phyloP scores from a whole-genome alignment of 495 filamentous ascomycete species.

The Xylaria palmicola region DNA sequence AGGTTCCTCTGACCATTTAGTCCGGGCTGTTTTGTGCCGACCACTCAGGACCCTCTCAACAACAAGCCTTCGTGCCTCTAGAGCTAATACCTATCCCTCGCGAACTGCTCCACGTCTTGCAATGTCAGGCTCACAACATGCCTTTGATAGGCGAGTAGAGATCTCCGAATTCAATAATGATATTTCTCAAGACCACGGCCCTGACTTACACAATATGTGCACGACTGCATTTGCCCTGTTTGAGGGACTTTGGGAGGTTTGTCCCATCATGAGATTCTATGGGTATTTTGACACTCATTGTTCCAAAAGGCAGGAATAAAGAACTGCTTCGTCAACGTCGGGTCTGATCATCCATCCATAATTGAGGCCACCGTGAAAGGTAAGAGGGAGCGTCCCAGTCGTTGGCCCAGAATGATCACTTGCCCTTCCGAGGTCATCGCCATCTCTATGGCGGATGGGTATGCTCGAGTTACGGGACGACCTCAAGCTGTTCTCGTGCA shows the following conservation, averaged over 20 bases:
- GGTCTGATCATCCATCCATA: slow-evolving; percentile 74
- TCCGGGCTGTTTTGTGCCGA: not conserved
- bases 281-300: not conserved
- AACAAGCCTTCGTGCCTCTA: not conserved
- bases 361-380: slow-evolving; percentile 76
- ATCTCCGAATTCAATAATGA: not conserved
- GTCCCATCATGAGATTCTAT: not conserved
- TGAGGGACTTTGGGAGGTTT: slow-evolving; percentile 68
- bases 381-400: slow-evolving; percentile 41
- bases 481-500: slow-evolving; percentile 78
- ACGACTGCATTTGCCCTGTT: slow-evolving; percentile 78
- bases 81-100: not conserved
- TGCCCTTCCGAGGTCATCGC: slow-evolving; percentile 69
- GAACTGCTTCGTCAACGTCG: slow-evolving; percentile 74
- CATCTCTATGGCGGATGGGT: slow-evolving; percentile 79
- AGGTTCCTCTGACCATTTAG: not conserved
- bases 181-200: not conserved
- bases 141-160: not conserved
- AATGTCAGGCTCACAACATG: not conserved
- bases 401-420: slow-evolving; percentile 72
- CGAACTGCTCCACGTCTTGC: slow-evolving; percentile 38
- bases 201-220: slow-evolving; percentile 39
- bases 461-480: slow-evolving; percentile 67
- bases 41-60: not conserved
- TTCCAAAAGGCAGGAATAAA: slow-evolving; percentile 59